Evolutionary conservation across 2,329 filamentous ascomycete species (phyloP), one percentile per base, ranked within the genome.

Genomic region (Aspergillus neoniger): DNA sequence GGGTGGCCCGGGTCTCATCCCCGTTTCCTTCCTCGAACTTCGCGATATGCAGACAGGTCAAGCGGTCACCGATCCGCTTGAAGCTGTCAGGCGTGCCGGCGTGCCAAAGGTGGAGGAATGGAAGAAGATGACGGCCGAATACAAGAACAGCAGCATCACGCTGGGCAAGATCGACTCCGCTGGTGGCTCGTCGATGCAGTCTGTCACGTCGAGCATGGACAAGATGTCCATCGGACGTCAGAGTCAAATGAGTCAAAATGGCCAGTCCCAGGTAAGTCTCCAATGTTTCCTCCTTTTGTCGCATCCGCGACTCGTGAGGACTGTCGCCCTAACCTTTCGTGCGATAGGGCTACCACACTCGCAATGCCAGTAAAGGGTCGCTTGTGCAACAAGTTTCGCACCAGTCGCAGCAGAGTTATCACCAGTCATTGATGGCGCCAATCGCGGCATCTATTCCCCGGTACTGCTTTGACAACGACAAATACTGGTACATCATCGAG

Each of bases 71-170:
- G 92, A 98, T 75, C 87, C 94, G 0, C 83, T 91, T 25, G 93
- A 93, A 30, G 94, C 95, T 1, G 91, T 99, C 58, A 86, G 87
- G 69, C 88, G 89, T 68, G 95, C 95, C 1, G 93, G 94, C 19
- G 93, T 99, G 7, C 95, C 95, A 12, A 90, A 89, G 70, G 95
- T 99, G 3, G 95, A 99, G 74, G 95, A 99, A 71, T 99, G 95
- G 95, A 99, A 99, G 82, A 96, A 96, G 80, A 97, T 97, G 92
- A 93, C 95, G 0, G 94, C 94, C 58, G 94, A 97, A 65, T 99
- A 99, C 80, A 99, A 99, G 82, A 97, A 98, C 75, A 96, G 93
- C 76, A 98, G 95, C 78, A 98, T 99, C 73, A 94, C 93, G 0
- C 81, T 99, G 44, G 95, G 95, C 67, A 96, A 94, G 77, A 94